phyloP scores from a whole-genome alignment of 768 basidiomycete species.

The Calocera viscosa region DNA sequence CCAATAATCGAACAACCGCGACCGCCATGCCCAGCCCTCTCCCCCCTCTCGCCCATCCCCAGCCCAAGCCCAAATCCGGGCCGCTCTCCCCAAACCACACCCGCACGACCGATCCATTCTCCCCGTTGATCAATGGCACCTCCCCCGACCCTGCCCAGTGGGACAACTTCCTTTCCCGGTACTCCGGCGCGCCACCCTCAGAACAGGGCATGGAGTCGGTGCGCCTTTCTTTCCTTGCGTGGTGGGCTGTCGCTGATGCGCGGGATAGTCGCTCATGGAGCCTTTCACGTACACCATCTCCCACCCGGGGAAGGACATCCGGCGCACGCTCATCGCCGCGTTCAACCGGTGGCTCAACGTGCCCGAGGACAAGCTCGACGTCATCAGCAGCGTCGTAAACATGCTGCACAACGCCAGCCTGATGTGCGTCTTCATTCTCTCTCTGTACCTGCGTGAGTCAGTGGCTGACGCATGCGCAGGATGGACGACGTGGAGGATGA shows the following conservation, averaged over 20 bases:
- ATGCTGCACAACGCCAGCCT: slow-evolving; percentile 94
- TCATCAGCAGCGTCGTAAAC: slow-evolving; percentile 71
- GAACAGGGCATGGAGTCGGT: neutral
- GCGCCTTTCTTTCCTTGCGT: neutral
- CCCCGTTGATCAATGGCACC: neutral
- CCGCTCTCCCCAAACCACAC: slow-evolving; percentile 7
- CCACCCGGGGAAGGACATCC: slow-evolving; percentile 86
- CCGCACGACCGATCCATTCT: neutral
- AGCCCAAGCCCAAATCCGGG: neutral
- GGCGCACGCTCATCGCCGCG: slow-evolving; percentile 73
- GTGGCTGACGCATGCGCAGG: slow-evolving; percentile 32
- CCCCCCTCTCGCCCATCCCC: neutral
- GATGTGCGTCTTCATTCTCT: slow-evolving; percentile 41
- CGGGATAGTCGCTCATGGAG: slow-evolving; percentile 52
- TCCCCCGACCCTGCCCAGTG: neutral
- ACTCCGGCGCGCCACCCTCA: neutral
- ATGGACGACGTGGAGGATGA: slow-evolving; percentile 93
- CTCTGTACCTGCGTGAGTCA: neutral
- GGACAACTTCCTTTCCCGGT: neutral
- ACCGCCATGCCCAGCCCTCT: neutral
- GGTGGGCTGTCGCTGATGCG: neutral
- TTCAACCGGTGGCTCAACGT: slow-evolving; percentile 91
- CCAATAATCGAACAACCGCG: neutral
- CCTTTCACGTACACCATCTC: slow-evolving; percentile 75
- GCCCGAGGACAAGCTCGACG: slow-evolving; percentile 50